Evolutionary conservation across 352 stramenopile genomes (phyloP).

Genomic region (Thalassiosira sp.): DNA sequence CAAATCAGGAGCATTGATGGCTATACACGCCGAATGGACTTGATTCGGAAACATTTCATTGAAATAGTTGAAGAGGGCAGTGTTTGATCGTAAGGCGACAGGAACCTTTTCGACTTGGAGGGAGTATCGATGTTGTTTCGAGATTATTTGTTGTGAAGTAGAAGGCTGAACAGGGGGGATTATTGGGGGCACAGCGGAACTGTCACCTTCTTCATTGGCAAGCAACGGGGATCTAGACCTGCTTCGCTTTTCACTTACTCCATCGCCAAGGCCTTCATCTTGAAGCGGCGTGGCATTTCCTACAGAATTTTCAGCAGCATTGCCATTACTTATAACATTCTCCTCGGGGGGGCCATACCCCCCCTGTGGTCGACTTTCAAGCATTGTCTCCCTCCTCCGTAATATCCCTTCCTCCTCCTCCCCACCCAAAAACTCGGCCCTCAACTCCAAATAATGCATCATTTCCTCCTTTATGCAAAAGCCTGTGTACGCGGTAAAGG

Average conservation of each 20-base stretch:
- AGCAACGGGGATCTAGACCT: conserved; percentile 24
- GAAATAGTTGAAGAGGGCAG: conserved; percentile 81
- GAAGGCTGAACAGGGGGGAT: no score
- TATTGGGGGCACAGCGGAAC: not conserved
- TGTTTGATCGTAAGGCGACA: conserved; percentile 69
- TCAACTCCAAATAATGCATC: conserved; percentile 79
- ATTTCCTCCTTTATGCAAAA: conserved; percentile 80
- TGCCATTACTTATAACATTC: not conserved
- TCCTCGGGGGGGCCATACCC: conserved; percentile 2
- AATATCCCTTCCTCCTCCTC: conserved; percentile 36
- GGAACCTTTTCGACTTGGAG: conserved; percentile 82
- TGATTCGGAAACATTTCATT: conserved; percentile 78
- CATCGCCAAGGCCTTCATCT: no score
- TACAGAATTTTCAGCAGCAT: no score
- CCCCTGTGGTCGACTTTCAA: no score
- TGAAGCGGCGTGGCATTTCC: no score
- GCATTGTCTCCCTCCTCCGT: not conserved
- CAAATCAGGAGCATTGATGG: conserved; percentile 80
- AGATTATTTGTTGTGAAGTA: conserved; percentile 2
- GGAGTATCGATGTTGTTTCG: conserved; percentile 74
- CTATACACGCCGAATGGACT: conserved; percentile 75
- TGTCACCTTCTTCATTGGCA: not conserved
- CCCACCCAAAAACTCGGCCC: conserved; percentile 69
- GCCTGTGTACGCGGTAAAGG: conserved; percentile 76
- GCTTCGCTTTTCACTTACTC: not conserved